Conservation (phyloP, 2,329 filamentous ascomycete species). For the Penicillium concentricum region DNA sequence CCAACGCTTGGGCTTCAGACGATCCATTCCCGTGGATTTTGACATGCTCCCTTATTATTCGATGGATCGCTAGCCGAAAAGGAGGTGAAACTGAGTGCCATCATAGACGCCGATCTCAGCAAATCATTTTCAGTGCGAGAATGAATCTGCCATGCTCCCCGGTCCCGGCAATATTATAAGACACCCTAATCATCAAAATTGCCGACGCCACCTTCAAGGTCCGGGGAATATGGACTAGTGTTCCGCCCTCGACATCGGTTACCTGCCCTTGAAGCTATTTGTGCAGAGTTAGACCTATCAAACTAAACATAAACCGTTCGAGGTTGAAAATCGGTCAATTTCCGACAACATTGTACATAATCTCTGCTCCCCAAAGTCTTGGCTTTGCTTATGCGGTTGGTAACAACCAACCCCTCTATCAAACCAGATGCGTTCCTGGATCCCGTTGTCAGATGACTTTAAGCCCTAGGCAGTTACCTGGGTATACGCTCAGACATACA, state of each 20-base stretch:
- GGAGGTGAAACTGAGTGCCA: constrained; percentile 23
- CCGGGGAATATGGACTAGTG: constrained; percentile 13
- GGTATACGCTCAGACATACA: constrained; percentile 18
- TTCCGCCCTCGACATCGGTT: constrained; percentile 1
- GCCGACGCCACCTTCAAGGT: constrained; percentile 16
- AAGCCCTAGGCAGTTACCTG: not conserved
- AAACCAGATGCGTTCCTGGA: constrained; percentile 29
- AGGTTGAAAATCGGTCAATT: not conserved
- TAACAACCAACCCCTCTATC: not conserved
- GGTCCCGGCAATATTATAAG: not conserved
- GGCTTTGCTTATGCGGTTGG: constrained; percentile 1
- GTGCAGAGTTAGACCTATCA: not conserved
- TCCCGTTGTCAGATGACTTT: constrained; percentile 23
- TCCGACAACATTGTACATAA: not conserved
- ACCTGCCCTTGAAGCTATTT: not conserved
- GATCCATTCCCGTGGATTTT: constrained; percentile 32
- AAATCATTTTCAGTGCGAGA: not conserved
- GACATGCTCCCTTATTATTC: constrained; percentile 18
- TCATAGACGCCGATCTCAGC: constrained; percentile 25
- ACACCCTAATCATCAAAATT: constrained; percentile 10
- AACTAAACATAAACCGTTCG: not conserved
- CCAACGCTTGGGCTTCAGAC: constrained; percentile 22
- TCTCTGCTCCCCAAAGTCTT: not conserved
- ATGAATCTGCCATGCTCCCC: not conserved
- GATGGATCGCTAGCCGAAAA: constrained; percentile 21